Evolutionary conservation across 1,284 basidiomycete species (phyloP).

Genomic region (Calocybe gambosa): DNA sequence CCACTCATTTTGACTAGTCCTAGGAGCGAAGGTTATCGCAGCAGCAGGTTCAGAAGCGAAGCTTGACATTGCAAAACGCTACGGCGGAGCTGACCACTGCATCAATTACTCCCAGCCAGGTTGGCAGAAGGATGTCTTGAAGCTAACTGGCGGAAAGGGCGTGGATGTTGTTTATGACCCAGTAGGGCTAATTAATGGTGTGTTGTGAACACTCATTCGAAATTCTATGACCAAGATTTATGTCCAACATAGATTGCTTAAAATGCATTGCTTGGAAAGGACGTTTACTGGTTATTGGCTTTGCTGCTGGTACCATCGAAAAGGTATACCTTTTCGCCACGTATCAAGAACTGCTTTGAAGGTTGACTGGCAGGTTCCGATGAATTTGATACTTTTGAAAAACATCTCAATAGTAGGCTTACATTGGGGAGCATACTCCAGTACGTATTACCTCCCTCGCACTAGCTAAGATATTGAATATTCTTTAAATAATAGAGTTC

Average conservation of each 20-base stretch:
- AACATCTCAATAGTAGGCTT: conserved; percentile 80
- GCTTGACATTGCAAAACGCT: conserved; percentile 59
- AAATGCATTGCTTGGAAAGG: conserved; percentile 97
- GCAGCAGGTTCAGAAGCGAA: conserved; percentile 69
- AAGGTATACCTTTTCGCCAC: conserved; percentile 56
- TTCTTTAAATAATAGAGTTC: conserved; percentile 38
- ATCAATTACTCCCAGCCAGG: conserved; percentile 61
- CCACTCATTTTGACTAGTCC: conserved; percentile 33
- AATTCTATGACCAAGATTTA: background rate
- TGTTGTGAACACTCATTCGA: conserved; percentile 3
- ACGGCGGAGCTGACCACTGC: conserved; percentile 66
- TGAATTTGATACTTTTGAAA: conserved; percentile 86
- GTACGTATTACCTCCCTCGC: conserved; percentile 37
- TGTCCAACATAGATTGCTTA: conserved; percentile 49
- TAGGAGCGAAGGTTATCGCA: conserved; percentile 77
- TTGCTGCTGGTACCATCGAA: conserved; percentile 85
- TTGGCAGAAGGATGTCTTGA: conserved; percentile 74
- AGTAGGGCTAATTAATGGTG: conserved; percentile 73
- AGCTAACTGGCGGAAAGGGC: conserved; percentile 74
- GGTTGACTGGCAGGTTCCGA: conserved; percentile 53
- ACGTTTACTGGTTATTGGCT: conserved; percentile 86
- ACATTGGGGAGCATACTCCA: conserved; percentile 78
- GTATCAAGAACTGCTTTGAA: background rate
- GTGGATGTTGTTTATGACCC: conserved; percentile 90
- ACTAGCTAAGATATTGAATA: too few relatives aligned